Evolutionary conservation across 768 basidiomycete genomes (phyloP), one percentile per base, ranked within the genome.

Genomic region (Lentinula edodes): DNA sequence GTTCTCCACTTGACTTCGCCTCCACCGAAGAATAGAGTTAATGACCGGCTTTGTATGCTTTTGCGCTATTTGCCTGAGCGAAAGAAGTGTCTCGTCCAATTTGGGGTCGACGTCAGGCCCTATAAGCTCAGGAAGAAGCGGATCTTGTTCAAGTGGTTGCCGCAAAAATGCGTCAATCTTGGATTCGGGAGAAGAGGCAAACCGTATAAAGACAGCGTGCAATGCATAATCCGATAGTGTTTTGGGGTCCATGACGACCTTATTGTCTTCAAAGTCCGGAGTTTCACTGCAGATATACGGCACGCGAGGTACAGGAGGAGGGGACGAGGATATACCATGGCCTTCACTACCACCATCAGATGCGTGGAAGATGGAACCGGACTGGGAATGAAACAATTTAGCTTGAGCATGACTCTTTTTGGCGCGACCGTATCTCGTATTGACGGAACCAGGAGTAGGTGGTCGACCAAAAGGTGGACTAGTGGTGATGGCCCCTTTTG

Each of bases 201-300:
- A 95, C 2, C 90, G 87, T 45, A 92, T 90, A 70, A 95, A 94
- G 6, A 95, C 83, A 0, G 92, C 91, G 68, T 93, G 91, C 12
- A 95, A 75, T 1, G 94, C 94, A 66, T 90, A 95, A 67, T 95
- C 94, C 0, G 89, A 87, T 1, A 93, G 93, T 10, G 89, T 92
- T 69, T 86, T 90, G 0, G 89, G 89, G 53, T 90, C 88, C 67
- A 83, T 80, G 20, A 82, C 74, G 52, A 88, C 79, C 67, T 85
- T 85, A 66, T 90, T 88, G 12, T 89, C 90, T 48, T 86, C 83
- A 34, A 85, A 80, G 13, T 86, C 85, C 3, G 83, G 80, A 1
- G 83, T 82, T 50, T 86, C 87, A 60, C 82, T 82, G 34, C 80
- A 73, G 64, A 75, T 67, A 16, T 76, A 75, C 3, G 91, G 91